phyloP scores from a whole-genome alignment of 192 early-diverging fungal species.

The Lunasporangiospora selenospora region DNA sequence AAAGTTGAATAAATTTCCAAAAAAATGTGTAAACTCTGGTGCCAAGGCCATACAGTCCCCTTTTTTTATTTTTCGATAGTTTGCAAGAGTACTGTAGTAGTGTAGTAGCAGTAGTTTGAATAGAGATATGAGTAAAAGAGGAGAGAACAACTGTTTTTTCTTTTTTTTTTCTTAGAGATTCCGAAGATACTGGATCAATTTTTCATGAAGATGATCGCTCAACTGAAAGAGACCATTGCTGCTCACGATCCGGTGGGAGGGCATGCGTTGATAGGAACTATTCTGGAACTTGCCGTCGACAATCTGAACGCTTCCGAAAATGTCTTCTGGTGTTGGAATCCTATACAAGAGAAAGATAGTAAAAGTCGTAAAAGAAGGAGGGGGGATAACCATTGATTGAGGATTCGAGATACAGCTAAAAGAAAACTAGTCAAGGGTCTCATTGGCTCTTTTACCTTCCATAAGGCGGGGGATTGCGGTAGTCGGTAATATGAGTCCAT shows the following conservation, averaged over 20 bases:
- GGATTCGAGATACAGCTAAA: too few species aligned
- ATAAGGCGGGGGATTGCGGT: constrained; percentile 36
- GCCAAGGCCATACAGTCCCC: too few species aligned
- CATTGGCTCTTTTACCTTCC: constrained; percentile 21
- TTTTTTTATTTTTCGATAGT: too few species aligned
- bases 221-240: constrained; percentile 59
- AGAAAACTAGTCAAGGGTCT: too few species aligned
- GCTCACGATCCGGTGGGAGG: constrained; percentile 61
- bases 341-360: constrained; percentile 18
- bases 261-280: constrained; percentile 62
- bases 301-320: constrained; percentile 64
- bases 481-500: constrained; percentile 40
- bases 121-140: too few species aligned
- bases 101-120: too few species aligned
- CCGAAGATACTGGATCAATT: constrained; percentile 39
- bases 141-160: too few species aligned
- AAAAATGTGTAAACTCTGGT: too few species aligned
- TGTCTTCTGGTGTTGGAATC: constrained; percentile 67
- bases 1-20: too few species aligned
- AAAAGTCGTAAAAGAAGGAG: constrained; percentile 28
- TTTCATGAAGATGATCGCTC: constrained; percentile 52
- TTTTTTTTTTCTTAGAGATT: constrained; percentile 5
- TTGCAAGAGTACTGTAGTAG: too few species aligned
- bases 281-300: constrained; percentile 54
- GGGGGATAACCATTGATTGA: constrained; percentile 16